Percentiles rank a stretch among this genome's conserved stretches.
These are phyloP conservation scores for Botrytis porri DNA, from an alignment of 2,329 filamentous ascomycete genomes.

Conservation along the genomic window DNA sequence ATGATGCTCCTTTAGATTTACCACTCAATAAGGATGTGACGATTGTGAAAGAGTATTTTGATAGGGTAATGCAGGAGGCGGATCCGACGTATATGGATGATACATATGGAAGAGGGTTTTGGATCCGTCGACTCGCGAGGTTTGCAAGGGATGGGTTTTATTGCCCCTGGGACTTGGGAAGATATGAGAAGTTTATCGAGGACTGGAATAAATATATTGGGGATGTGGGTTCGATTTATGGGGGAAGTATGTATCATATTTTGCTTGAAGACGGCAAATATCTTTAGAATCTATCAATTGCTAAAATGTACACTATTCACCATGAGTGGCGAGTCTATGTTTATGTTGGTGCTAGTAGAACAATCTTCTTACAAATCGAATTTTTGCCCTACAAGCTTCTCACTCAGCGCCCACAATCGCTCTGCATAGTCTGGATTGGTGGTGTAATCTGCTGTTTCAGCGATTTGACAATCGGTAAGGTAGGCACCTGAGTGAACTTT, in stretches of 20 bases:
- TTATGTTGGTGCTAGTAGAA: background rate
- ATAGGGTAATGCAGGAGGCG: background rate
- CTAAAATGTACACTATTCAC: background rate
- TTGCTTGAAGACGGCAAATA: background rate
- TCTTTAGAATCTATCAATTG: background rate
- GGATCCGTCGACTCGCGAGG: background rate
- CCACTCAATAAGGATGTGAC: background rate
- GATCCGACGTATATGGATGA: background rate
- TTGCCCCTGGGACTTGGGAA: background rate
- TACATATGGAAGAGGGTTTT: background rate
- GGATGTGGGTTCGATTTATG: slow-evolving; percentile 41
- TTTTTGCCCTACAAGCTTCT: slow-evolving; percentile 24
- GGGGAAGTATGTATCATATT: background rate
- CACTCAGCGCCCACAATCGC: slow-evolving; percentile 24
- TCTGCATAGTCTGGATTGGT: slow-evolving; percentile 11
- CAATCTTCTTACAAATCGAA: slow-evolving; percentile 7
- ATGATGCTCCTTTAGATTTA: background rate
- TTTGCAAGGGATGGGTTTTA: background rate
- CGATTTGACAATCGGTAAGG: slow-evolving; percentile 20
- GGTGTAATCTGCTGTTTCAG: background rate
- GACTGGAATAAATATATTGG: background rate
- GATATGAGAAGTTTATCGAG: background rate
- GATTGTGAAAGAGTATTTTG: background rate
- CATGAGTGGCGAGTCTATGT: background rate
- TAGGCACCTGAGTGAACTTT: slow-evolving; percentile 17